A percentile compares a stretch with the other conserved stretches of the same genome.
These are phyloP conservation scores for Tephrocybe sp. DNA, from an alignment of 768 basidiomycete genomes.

Conservation along the genomic window DNA sequence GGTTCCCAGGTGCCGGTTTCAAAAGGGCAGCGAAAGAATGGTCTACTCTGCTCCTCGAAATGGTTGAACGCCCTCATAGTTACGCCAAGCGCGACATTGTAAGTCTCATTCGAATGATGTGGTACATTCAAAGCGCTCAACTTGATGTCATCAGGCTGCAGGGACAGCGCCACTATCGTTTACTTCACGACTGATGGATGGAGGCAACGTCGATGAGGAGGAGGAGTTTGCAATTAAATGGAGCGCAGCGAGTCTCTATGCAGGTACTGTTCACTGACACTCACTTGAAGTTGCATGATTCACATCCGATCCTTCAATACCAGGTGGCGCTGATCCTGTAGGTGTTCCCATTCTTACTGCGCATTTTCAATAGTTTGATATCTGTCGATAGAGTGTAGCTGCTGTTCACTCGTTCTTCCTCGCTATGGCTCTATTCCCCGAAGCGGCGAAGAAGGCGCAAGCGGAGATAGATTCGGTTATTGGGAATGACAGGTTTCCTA, in stretches of 20 bases:
- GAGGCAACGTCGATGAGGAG: conserved; percentile 28
- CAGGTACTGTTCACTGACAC: conserved; percentile 42
- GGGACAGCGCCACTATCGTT: conserved; percentile 29
- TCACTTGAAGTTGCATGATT: conserved; percentile 4
- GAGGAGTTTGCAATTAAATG: conserved; percentile 39
- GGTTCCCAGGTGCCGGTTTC: conserved; percentile 59
- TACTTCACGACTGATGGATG: conserved; percentile 30
- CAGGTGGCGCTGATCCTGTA: conserved; percentile 10
- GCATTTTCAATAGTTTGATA: neutral
- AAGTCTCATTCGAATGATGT: conserved; percentile 7
- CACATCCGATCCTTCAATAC: neutral
- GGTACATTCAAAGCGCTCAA: neutral
- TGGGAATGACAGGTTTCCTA: conserved; percentile 21
- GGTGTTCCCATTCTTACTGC: neutral
- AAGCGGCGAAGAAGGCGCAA: conserved; percentile 9
- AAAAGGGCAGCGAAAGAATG: conserved; percentile 44
- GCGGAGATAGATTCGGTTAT: conserved; percentile 9
- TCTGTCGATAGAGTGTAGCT: neutral
- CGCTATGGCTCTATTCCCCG: conserved; percentile 10
- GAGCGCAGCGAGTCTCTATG: conserved; percentile 46
- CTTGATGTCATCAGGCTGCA: neutral
- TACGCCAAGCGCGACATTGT: conserved; percentile 47
- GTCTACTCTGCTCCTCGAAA: conserved; percentile 36
- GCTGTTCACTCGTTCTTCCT: conserved; percentile 7
- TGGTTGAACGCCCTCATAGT: conserved; percentile 44